phyloP scores from a whole-genome alignment of 805 yeast genomes.

The Saccharomycopsis selenospora region DNA sequence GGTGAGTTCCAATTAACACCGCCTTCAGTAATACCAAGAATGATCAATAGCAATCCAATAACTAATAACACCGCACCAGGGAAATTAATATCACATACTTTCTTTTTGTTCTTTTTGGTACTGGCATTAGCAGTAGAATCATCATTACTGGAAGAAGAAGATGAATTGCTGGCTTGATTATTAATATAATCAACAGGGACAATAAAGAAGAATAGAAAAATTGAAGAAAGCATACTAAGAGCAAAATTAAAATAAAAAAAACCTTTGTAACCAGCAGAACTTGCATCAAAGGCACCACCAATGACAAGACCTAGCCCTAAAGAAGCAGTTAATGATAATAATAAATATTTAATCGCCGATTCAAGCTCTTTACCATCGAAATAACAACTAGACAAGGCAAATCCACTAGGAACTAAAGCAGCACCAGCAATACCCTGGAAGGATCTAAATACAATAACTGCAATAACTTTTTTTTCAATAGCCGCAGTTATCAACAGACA shows the following conservation, averaged over 20 bases:
- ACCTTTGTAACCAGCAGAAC: slow-evolving; percentile 34
- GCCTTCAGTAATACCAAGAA: slow-evolving; percentile 40
- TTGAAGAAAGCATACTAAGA: slow-evolving; percentile 22
- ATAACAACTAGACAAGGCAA: slow-evolving; percentile 29
- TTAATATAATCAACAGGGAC: slow-evolving; percentile 28
- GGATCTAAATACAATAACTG: slow-evolving; percentile 37
- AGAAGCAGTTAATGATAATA: slow-evolving; percentile 27
- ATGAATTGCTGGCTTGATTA: no score
- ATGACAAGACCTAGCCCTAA: slow-evolving; percentile 35
- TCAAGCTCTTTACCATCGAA: slow-evolving; percentile 28
- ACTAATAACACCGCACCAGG: slow-evolving; percentile 31
- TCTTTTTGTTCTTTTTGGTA: slow-evolving; percentile 20
- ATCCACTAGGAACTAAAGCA: slow-evolving; percentile 33
- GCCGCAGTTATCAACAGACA: slow-evolving; percentile 32
- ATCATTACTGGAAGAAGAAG: not conserved
- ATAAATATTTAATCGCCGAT: slow-evolving; percentile 26
- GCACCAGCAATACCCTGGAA: slow-evolving; percentile 40
- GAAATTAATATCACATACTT: slow-evolving; percentile 30
- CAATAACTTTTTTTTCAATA: slow-evolving; percentile 30
- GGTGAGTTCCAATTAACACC: slow-evolving; percentile 38
- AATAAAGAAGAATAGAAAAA: slow-evolving; percentile 27
- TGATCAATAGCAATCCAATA: slow-evolving; percentile 32
- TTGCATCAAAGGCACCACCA: slow-evolving; percentile 39
- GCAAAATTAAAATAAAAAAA: slow-evolving; percentile 35
- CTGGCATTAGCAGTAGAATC: not conserved